Base-by-base conservation (phyloP, 2,329 filamentous ascomycete species). In the Exophiala xenobiotica region DNA sequence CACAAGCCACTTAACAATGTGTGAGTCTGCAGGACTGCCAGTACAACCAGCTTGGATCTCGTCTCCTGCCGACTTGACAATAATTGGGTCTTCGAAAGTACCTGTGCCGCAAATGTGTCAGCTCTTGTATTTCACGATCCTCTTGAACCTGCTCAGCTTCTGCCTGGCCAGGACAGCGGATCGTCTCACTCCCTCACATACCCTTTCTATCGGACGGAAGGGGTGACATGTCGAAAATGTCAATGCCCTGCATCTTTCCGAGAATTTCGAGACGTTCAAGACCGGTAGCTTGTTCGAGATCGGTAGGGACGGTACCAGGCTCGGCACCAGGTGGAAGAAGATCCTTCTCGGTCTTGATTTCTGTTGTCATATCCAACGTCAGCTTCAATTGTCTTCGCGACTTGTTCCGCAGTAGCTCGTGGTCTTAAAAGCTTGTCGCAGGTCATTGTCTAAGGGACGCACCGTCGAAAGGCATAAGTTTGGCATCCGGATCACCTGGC, bases 41-140 rank as follows among this genome's bases (percentile, higher is more conserved):
- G 93, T 99, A 85, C 93, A 99, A 68, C 93, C 93, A 66, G 86
- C 84, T 72, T 93, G 95, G 78, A 97, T 92, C 83, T 99, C 93
- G 51, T 95, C 88, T 67, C 93, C 93, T 64, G 87, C 90, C 61
- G 90, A 91, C 76, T 86, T 87, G 72, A 99, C 90, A 50, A 86
- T 68, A 70, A 99, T 95, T 64, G 93, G 93, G 76, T 96, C 79
- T 61, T 95, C 81, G 67, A 96, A 73, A 54, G 93, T 97, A 70
- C 89, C 88, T 92, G 61, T 54, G 42, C 6, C 24, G 29, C n/a
- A 29, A 40, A 6, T 14, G 12, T 40, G 29, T 33, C 26, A 40
- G 23, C 42, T 44, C 20, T 35, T 48, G 44, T 26, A 22, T 6
- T 35, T 26, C 55, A 56, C 42, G 42, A 46, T 51, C 45, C 20